phyloP scores from a whole-genome alignment of 148 eudicot genomes.

The Rhododendron kiyosumense region DNA sequence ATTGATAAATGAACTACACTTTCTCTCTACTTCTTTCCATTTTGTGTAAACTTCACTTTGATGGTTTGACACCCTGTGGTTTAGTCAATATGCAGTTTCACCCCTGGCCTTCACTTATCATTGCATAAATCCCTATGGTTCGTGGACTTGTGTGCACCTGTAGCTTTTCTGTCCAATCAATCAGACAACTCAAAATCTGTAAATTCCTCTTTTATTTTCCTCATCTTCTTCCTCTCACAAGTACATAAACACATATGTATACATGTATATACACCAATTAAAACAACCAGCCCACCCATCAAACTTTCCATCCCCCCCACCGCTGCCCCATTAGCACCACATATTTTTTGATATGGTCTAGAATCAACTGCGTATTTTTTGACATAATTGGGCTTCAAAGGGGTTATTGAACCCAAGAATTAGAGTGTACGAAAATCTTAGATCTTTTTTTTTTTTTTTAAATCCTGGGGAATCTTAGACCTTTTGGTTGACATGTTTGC shows the following conservation, averaged over 20 bases:
- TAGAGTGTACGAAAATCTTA: background rate
- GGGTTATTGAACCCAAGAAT: background rate
- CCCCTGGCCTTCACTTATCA: background rate
- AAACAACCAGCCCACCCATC: background rate
- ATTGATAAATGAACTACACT: background rate
- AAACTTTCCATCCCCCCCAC: background rate
- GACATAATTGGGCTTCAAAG: background rate
- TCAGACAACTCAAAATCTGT: background rate
- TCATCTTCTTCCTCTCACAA: background rate
- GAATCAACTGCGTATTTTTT: background rate
- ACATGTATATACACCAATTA: background rate
- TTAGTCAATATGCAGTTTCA: background rate
- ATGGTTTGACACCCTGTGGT: background rate
- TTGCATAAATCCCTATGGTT: background rate
- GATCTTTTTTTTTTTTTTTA: background rate
- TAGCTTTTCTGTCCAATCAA: background rate
- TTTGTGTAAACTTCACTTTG: background rate
- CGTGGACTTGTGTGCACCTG: background rate
- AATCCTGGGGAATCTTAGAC: background rate
- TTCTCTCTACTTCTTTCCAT: background rate
- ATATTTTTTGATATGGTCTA: background rate
- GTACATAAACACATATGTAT: background rate
- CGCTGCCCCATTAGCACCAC: background rate
- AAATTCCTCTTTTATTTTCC: background rate
- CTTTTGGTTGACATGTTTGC: background rate